Evolutionary conservation across 1,284 basidiomycete species (phyloP), one percentile per base, ranked within the genome.

Genomic region (Anthracocystis walkeri): DNA sequence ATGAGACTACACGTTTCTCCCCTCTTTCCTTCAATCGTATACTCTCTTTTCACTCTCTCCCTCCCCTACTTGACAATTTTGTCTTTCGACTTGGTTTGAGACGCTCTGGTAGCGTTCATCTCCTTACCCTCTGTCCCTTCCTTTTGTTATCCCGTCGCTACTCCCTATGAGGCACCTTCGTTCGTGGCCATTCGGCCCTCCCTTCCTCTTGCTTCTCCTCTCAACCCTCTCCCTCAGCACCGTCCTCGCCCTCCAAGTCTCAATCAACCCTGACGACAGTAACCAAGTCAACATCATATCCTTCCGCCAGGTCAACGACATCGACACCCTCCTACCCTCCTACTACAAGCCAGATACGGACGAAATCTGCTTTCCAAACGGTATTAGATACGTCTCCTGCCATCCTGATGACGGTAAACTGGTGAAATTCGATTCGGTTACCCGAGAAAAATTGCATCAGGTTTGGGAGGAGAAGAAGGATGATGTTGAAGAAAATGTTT

Each of bases 321-420:
- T 48, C 8, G 25, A 33, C 41, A n/a, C 5, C 20, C 3, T 56
- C 14, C 44, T 65, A 4, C 58, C 53, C 4, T 7, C 12, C 2
- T 60, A 16, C 31, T 72, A 66, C 64, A 59, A 59, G 7, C 42
- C 69, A 0, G 45, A 14, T 6, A 51, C 61, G 2, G 61, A 64
- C 58, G 44, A 73, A 27, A 45, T 73, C 4, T 73, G 70, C 31
- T 42, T 31, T 35, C 41, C 25, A 29, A 64, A 65, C 23, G 65
- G 65, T 18, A 3, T 68, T 7, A 57, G 61, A 7, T n/a, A 49
- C 21, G n/a, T 44, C 40, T 1, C 20, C 4, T 73, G 70, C 16
- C 1, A 4, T 1, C 29, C 48, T 2, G 70, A 58, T 16, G 7
- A 31, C 8, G 49, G 49, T 8, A 0, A 3, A 1, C 8, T 73